Base-by-base conservation (phyloP, 805 yeast species). In the Torulaspora microellipsoides region DNA sequence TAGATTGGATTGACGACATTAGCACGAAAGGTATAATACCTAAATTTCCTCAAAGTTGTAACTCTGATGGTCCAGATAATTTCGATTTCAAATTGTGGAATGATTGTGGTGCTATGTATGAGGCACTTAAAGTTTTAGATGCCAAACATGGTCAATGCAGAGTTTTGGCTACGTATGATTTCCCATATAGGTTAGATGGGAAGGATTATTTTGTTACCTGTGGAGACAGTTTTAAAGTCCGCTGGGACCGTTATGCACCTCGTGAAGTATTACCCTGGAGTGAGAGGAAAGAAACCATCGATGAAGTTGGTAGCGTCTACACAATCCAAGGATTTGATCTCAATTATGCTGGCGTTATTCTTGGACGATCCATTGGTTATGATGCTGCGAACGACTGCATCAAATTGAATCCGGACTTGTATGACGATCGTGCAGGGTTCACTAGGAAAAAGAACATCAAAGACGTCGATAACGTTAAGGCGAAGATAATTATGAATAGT, bases 261-360 rank as follows among this genome's bases (percentile, higher is more conserved):
- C 58, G 65, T 12, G 64, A 63, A 8, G 52, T 59, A 3, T 52
- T 59, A 2, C 77, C 76, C 12, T 72, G 77, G 77, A 67, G 73
- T 41, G 76, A 72, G 49, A 51, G 76, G 31, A 57, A 59, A 0
- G 75, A 71, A 35, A 70, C 74, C 1, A 69, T 71, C 33, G 71
- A 70, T 27, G 76, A 72, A 51, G 75, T 71, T 32, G 77, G 77
- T 0, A 69, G 74, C 15, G 76, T 72, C 3, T 72, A 72, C 42
- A 72, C 77, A 0, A 59, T 72, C 15, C 77, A 72, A 54, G 77
- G 77, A 1, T 72, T 72, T 49, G 77, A 72, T 52, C 51, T 72
- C 43, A 71, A 71, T 48, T 72, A 69, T 49, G 74, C 75, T 2
- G 76, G 72, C 34, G 72, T 72, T 0, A 72, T 72, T 3, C 41